Evolutionary conservation across 2,329 filamentous ascomycete species (phyloP), one percentile per base, ranked within the genome.

Genomic region (Ceratocystis alfenasii): DNA sequence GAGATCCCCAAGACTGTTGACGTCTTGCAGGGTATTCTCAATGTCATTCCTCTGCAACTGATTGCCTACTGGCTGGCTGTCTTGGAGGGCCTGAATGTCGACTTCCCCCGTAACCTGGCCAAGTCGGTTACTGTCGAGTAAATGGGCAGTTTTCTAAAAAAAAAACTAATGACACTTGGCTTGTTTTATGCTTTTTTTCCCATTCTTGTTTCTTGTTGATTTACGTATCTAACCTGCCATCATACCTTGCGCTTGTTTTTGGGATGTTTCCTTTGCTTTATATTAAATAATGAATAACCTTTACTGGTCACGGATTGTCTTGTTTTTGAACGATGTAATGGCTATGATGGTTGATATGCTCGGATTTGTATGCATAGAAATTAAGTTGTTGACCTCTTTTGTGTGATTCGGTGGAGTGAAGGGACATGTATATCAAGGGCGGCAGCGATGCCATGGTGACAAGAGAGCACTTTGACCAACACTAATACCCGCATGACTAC

Each of bases 41-140:
- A 99, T 78, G 94, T 99, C 73, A 90, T 99, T 71, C 94, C 94
- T 64, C 83, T 99, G 73, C 94, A 99, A 81, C 83, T 99, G 72
- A 96, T 99, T 80, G 90, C 94, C 68, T 99, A 99, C 84, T 97
- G 94, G 93, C 86, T 99, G 70, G 94, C 94, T 65, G 93, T 99
- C 72, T 88, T 88, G 71, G 94, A 96, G 80, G 93, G 92, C 64
- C 81, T 96, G 71, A 97, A 99, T 75, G 94, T 99, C 68, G 94
- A 99, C 76, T 97, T 97, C 85, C 94, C 94, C 67, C 88, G 94
- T 74, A 99, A 99, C 81, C 80, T 99, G 79, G 94, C 94, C 76
- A 99, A 99, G 86, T 96, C 91, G 69, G 94, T 99, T 70, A 99
- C 94, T 70, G 94, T 99, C 71, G 94, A 99, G 85, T 99, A 93